Base-by-base conservation (phyloP, 1,284 basidiomycete species). In the Irpex rosettiformis region DNA sequence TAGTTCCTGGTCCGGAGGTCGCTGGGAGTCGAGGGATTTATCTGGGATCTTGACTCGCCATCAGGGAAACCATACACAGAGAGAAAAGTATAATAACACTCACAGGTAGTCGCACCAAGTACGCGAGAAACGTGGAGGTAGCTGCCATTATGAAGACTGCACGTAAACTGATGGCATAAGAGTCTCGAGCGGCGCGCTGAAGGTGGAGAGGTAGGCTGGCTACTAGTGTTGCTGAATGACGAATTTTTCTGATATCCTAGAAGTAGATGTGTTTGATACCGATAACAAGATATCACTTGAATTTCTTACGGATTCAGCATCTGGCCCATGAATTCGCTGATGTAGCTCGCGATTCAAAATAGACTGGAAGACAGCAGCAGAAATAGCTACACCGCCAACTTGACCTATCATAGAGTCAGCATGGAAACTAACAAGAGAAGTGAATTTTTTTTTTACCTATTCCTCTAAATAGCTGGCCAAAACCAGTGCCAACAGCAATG, bases 401-500 rank as follows among this genome's bases (percentile, higher is more conserved):
- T 95, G 92, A 29, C 91, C 91, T 82, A 65, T 29, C 25, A 45
- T 45, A 4, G 40, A 18, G 10, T 24, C 22, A 24, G 18, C 24
- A 30, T 21, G 22, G 37, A n/a, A n/a, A n/a, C n/a, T n/a, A n/a
- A n/a, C n/a, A n/a, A n/a, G n/a, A n/a, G n/a, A n/a, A n/a, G n/a
- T n/a, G n/a, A n/a, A n/a, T n/a, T n/a, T n/a, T n/a, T n/a, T n/a
- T n/a, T n/a, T 59, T 52, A 84, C 87, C 89, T 33, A 91, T 70
- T 3, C 87, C 88, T 24, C 93, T 81, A 69, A 91, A 89, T 40
- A 94, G 75, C 67, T 93, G 90, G 40, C 82, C 84, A 67, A 94
- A 91, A 0, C 90, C 91, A 5, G 91, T 93, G 0, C 89, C 91
- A 2, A 93, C 84, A 2, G 92, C 91, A 74, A 93, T 84, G 45